Evolutionary conservation across 139 green algal species (phyloP), one percentile per base, ranked within the genome.

Genomic region (Trebouxia sp.): DNA sequence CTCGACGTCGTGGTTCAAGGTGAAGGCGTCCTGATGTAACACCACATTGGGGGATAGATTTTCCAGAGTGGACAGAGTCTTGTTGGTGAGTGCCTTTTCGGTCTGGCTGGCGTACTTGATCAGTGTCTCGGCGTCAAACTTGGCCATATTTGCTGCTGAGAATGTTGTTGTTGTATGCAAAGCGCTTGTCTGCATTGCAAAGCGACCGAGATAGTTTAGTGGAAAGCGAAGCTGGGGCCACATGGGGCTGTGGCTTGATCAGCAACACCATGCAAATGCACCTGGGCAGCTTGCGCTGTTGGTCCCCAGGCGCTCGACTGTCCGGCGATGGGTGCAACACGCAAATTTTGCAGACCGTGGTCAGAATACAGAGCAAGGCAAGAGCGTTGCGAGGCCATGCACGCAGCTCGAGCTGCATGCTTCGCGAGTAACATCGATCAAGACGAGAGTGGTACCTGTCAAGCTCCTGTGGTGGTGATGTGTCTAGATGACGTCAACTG

Each of bases 241-340:
- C n/a, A n/a, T n/a, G n/a, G n/a, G n/a, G n/a, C n/a, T n/a, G n/a
- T n/a, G n/a, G n/a, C n/a, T 1, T 45, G 62, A 72, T 45, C 62
- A 8, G 32, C 62, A 45, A 45, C n/a, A 9, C 37, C 4, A 6
- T 38, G 62, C 32, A 26, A 12, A 14, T 72, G 62, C 62, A 72
- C 62, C 62, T 72, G 62, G 32, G 62, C 62, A 72, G 62, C 32
- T 72, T 41, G 62, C 62, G 35, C 32, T 28, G 62, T 30, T 10
- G 37, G 10, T 22, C 12, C 28, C 32, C 62, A 53, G 20, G 4
- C n/a, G n/a, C n/a, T n/a, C n/a, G n/a, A n/a, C n/a, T n/a, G n/a
- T n/a, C n/a, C n/a, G n/a, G n/a, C n/a, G n/a, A n/a, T n/a, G n/a
- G n/a, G n/a, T n/a, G n/a, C n/a, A n/a, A n/a, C n/a, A n/a, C n/a